Evolutionary conservation across 2,329 filamentous ascomycete genomes (phyloP).

Genomic region (Neonectria hederae): DNA sequence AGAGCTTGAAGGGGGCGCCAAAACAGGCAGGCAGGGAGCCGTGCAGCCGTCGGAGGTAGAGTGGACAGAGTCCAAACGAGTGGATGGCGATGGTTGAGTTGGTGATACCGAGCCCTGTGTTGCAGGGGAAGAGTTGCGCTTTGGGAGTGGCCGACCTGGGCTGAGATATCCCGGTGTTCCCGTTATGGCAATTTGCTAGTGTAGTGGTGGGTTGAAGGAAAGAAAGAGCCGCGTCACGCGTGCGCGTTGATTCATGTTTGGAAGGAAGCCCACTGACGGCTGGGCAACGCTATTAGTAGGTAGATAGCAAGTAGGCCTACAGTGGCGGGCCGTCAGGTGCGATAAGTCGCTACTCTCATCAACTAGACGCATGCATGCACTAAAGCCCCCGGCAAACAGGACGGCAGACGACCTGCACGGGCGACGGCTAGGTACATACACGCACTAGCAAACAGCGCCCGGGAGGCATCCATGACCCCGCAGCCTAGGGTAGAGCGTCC

Average conservation of each 20-base stretch:
- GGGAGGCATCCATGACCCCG: background rate
- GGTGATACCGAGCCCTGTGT: slow-evolving; percentile 12
- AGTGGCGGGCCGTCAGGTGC: background rate
- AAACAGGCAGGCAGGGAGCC: slow-evolving; percentile 23
- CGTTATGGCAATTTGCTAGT: slow-evolving; percentile 4
- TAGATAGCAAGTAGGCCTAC: background rate
- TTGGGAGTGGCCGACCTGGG: background rate
- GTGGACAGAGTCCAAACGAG: slow-evolving; percentile 8
- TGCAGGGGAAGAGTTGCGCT: slow-evolving; percentile 1
- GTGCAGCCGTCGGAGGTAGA: slow-evolving; percentile 24
- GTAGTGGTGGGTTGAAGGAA: slow-evolving; percentile 16
- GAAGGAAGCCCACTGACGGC: background rate
- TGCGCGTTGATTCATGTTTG: slow-evolving; percentile 2
- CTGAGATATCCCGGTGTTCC: slow-evolving; percentile 2
- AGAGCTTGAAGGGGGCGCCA: slow-evolving; percentile 8
- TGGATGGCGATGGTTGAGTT: slow-evolving; percentile 4
- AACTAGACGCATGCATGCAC: background rate
- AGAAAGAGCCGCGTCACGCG: slow-evolving; percentile 35
- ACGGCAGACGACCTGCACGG: background rate
- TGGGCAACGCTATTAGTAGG: background rate
- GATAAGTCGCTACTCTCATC: too few species aligned
- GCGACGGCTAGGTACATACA: background rate
- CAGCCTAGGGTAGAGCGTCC: background rate
- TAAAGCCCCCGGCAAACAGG: background rate
- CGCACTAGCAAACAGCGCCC: background rate